Conservation (phyloP, 2,329 filamentous ascomycete species). For the Ophiostoma sp. region DNA sequence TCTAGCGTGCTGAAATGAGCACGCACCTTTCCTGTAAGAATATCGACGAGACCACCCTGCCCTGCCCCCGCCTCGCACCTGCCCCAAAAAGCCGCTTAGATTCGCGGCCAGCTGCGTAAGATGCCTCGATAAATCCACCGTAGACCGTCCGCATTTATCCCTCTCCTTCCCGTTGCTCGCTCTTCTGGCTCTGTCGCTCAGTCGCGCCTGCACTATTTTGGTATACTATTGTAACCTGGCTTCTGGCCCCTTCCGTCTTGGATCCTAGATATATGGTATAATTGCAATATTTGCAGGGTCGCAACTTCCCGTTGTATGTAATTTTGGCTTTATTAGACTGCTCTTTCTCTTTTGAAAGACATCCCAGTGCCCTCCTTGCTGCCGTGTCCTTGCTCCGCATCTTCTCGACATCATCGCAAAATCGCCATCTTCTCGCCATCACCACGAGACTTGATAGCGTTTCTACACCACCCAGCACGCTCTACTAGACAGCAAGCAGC, state of each 20-base stretch:
- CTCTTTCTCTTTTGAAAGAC: not conserved
- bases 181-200: not conserved
- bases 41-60: not conserved
- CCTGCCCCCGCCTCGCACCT: not conserved
- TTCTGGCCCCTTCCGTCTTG: not conserved
- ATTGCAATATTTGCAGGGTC: not conserved
- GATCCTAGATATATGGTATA: not conserved
- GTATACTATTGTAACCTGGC: not conserved
- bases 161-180: not conserved
- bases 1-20: not conserved
- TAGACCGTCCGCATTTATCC: not conserved
- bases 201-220: not conserved
- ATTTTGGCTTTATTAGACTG: not conserved
- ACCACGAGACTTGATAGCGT: not conserved
- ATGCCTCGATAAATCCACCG: not conserved
- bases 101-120: constrained; percentile 1
- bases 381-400: not conserved
- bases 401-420: not conserved
- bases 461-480: not conserved
- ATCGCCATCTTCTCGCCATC: not conserved
- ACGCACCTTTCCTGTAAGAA: not conserved
- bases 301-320: not conserved
- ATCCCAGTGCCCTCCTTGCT: not conserved
- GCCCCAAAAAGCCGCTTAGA: not conserved
- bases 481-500: not conserved